Evolutionary conservation across 495 filamentous ascomycete genomes (phyloP).

Genomic region (Xylaria curta): DNA sequence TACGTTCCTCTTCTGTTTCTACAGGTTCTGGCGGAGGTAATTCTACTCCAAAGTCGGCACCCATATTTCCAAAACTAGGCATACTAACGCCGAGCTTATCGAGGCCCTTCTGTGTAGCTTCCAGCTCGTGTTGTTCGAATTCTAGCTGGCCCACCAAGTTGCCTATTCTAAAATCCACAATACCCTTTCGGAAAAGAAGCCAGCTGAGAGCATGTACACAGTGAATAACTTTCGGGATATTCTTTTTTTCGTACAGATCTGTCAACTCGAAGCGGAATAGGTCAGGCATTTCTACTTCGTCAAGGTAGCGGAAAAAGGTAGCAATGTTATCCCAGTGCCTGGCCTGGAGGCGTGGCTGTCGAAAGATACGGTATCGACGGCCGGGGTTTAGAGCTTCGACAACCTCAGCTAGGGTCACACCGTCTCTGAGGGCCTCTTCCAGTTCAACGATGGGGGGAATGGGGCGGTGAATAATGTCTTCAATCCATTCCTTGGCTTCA

Average conservation of each 20-base stretch:
- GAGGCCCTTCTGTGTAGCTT: conserved; percentile 93
- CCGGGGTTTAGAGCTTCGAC: conserved; percentile 87
- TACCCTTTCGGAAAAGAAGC: conserved; percentile 91
- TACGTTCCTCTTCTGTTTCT: conserved; percentile 88
- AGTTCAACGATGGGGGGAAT: conserved; percentile 96
- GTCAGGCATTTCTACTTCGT: conserved; percentile 92
- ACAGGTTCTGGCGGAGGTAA: conserved; percentile 65
- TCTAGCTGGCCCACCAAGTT: conserved; percentile 97
- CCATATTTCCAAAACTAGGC: conserved; percentile 97
- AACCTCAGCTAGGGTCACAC: conserved; percentile 94
- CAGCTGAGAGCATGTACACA: conserved; percentile 97
- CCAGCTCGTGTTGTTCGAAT: conserved; percentile 96
- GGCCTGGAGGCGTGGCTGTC: conserved; percentile 81
- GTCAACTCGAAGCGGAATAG: conserved; percentile 99
- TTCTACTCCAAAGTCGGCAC: conserved; percentile 91
- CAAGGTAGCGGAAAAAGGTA: conserved; percentile 89
- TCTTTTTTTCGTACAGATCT: conserved; percentile 99
- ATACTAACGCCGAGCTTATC: conserved; percentile 94
- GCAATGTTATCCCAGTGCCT: conserved; percentile 98
- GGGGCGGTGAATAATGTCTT: conserved; percentile 85
- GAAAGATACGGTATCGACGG: conserved; percentile 80
- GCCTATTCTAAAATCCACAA: conserved; percentile 95
- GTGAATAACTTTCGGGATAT: conserved; percentile 98
- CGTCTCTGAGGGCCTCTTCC: conserved; percentile 91
- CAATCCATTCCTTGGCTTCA: conserved; percentile 99